Evolutionary conservation across 345 rosid species (phyloP).

Genomic region (Brassica rapa): DNA sequence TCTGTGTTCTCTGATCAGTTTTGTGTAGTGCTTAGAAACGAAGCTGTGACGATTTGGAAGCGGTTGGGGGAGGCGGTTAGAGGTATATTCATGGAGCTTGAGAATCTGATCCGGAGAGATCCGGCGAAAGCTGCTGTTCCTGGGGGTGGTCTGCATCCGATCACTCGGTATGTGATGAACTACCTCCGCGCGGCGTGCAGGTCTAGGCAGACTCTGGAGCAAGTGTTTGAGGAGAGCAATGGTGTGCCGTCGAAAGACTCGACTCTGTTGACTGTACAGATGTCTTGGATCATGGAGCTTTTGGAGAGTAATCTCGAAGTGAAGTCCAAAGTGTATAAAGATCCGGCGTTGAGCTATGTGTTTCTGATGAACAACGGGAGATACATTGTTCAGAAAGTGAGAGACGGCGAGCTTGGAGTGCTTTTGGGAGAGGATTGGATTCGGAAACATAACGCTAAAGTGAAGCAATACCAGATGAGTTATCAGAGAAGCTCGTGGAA

Average conservation of each 20-base stretch:
- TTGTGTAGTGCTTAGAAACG: slow-evolving; percentile 69
- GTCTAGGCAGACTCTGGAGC: slow-evolving; percentile 71
- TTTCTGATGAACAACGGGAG: slow-evolving; percentile 88
- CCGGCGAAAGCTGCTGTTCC: slow-evolving; percentile 81
- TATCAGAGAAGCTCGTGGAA: slow-evolving; percentile 82
- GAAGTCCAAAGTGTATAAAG: slow-evolving; percentile 73
- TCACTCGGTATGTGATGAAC: slow-evolving; percentile 88
- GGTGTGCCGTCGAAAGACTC: slow-evolving; percentile 50
- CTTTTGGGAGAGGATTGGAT: slow-evolving; percentile 91
- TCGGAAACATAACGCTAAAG: slow-evolving; percentile 73
- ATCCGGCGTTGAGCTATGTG: slow-evolving; percentile 59
- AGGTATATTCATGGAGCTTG: slow-evolving; percentile 91
- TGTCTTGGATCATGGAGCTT: slow-evolving; percentile 91
- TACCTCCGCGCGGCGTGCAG: slow-evolving; percentile 84
- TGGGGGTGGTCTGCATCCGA: slow-evolving; percentile 82
- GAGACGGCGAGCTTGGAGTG: slow-evolving; percentile 63
- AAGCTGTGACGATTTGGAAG: slow-evolving; percentile 75
- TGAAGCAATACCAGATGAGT: slow-evolving; percentile 53
- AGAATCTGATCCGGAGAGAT: slow-evolving; percentile 81
- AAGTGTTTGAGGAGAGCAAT: slow-evolving; percentile 66
- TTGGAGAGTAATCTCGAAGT: slow-evolving; percentile 86
- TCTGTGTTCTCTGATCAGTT: slow-evolving; percentile 69
- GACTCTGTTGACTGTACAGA: slow-evolving; percentile 65
- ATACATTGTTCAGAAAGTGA: slow-evolving; percentile 83
- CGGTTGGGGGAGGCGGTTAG: slow-evolving; percentile 72